A percentile compares a stretch with the other conserved stretches of the same genome.
phyloP scores from a whole-genome alignment of 208 protist genomes.

The Acanthamoeba lenticulata region DNA sequence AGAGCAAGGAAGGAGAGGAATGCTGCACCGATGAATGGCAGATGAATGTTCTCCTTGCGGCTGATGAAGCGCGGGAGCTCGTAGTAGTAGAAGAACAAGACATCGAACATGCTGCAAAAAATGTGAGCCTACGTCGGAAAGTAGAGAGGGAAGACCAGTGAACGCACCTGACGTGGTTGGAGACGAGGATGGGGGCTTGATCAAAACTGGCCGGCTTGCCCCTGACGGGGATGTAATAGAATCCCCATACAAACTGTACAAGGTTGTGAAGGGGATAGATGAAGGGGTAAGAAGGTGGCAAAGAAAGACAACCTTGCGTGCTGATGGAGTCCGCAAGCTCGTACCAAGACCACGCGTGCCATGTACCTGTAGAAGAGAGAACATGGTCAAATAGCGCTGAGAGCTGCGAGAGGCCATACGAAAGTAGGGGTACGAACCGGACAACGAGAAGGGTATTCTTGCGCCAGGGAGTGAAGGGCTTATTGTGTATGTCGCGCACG shows the following conservation, averaged over 20 bases:
- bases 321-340: neutral
- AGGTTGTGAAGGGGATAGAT: neutral
- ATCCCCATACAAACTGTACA: conserved; percentile 28
- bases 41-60: neutral
- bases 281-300: neutral
- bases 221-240: conserved; percentile 25
- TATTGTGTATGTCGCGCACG: neutral
- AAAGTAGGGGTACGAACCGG: neutral
- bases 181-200: conserved; percentile 20
- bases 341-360: neutral
- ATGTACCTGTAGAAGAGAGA: neutral
- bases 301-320: neutral
- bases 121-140: neutral
- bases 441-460: conserved; percentile 34
- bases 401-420: neutral
- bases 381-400: neutral
- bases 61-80: conserved; percentile 42
- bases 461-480: conserved; percentile 39
- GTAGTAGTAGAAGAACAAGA: conserved; percentile 45
- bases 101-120: neutral
- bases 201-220: conserved; percentile 3
- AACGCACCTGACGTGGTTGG: conserved; percentile 27
- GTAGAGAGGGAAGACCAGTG: neutral
- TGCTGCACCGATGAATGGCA: neutral
- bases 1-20: neutral